Evolutionary conservation across 2,329 filamentous ascomycete species (phyloP).

Genomic region (Curvularia lunata): DNA sequence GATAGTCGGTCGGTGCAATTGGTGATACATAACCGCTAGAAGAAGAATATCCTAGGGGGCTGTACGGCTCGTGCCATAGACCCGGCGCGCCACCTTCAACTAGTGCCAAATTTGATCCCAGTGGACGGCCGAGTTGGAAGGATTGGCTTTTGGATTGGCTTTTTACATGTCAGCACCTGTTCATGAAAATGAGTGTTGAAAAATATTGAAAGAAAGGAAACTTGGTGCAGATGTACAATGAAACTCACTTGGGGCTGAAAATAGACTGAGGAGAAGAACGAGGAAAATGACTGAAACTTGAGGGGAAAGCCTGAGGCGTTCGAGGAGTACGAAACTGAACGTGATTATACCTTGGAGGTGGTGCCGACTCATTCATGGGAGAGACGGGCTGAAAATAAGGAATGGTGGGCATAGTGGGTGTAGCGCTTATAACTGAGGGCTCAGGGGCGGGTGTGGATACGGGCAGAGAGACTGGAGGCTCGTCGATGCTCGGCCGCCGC

Average conservation of each 20-base stretch:
- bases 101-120: conserved; percentile 25
- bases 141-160: conserved; percentile 31
- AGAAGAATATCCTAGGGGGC: conserved; percentile 39
- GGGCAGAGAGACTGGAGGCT: conserved; percentile 27
- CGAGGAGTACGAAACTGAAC: conserved; percentile 49
- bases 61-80: conserved; percentile 39
- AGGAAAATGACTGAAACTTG: conserved; percentile 37
- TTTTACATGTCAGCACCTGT: conserved; percentile 3
- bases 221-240: conserved; percentile 29
- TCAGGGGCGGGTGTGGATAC: conserved; percentile 23
- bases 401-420: conserved; percentile 22
- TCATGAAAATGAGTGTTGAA: neutral
- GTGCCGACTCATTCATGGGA: conserved; percentile 33
- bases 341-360: conserved; percentile 47
- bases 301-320: conserved; percentile 41
- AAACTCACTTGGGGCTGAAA: conserved; percentile 47
- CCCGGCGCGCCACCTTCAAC: conserved; percentile 26
- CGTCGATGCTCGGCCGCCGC: conserved; percentile 34
- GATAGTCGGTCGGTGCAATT: conserved; percentile 33
- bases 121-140: conserved; percentile 16
- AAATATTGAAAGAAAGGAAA: conserved; percentile 8
- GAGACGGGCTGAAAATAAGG: conserved; percentile 32
- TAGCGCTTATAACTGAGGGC: conserved; percentile 21
- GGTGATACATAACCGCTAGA: conserved; percentile 47
- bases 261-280: conserved; percentile 39